These are phyloP conservation scores for Conticribra weissflogii DNA, from an alignment of 108 stramenopile genomes.

Conservation along the genomic window DNA sequence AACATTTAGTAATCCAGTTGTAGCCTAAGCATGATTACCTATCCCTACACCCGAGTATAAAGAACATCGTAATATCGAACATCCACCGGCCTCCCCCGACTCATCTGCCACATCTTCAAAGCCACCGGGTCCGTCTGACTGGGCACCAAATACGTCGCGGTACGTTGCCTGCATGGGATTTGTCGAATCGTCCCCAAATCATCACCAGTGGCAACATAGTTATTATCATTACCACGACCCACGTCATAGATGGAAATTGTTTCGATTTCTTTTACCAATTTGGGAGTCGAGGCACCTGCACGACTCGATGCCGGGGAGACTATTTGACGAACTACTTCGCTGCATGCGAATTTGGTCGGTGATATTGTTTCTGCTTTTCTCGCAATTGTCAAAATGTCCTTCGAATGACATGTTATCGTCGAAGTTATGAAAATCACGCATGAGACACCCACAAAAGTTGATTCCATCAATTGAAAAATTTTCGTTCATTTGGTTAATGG, in stretches of 20 bases:
- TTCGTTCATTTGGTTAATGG: too few species aligned
- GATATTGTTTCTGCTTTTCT: conserved; percentile 62
- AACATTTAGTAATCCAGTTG: too few species aligned
- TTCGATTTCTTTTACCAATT: conserved; percentile 82
- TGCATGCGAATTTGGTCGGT: conserved; percentile 65
- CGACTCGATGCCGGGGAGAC: conserved; percentile 48
- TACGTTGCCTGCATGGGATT: conserved; percentile 72
- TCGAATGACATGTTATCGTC: too few species aligned
- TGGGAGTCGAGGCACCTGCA: conserved; percentile 15
- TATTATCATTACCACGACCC: too few species aligned
- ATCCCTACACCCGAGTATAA: conserved; percentile 62
- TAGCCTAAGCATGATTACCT: too few species aligned
- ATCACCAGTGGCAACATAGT: too few species aligned
- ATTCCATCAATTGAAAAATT: too few species aligned
- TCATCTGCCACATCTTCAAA: conserved; percentile 72
- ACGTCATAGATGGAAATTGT: conserved; percentile 74
- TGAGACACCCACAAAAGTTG: too few species aligned
- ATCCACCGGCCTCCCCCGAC: conserved; percentile 73
- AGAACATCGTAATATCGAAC: conserved; percentile 78
- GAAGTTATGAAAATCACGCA: too few species aligned
- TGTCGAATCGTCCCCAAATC: conserved; percentile 18
- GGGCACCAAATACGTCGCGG: conserved; percentile 78
- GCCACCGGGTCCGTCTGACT: conserved; percentile 75
- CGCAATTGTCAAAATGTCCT: conserved; percentile 70
- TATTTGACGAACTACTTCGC: conserved; percentile 83